Percentiles rank a stretch among this genome's conserved stretches.
Conservation (phyloP, 1,284 basidiomycete genomes). For the Melampsora larici-populina region DNA sequence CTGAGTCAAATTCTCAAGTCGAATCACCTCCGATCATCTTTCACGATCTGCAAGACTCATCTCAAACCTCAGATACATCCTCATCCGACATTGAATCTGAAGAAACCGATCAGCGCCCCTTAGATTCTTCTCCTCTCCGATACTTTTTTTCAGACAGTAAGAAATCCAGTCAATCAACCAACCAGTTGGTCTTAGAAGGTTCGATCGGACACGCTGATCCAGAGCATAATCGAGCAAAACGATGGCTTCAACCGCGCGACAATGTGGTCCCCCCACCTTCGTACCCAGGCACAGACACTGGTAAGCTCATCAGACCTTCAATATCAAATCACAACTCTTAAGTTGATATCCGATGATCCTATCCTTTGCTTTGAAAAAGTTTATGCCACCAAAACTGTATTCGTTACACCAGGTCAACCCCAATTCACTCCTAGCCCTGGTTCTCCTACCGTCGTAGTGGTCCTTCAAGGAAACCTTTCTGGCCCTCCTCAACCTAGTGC, state of each 20-base stretch:
- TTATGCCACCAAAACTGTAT: background rate
- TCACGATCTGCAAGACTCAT: too few species aligned
- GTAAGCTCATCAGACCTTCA: background rate
- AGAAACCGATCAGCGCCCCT: background rate
- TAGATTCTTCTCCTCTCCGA: background rate
- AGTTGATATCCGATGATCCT: background rate
- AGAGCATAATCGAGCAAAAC: background rate
- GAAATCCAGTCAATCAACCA: background rate
- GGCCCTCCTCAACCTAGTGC: background rate
- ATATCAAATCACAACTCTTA: background rate
- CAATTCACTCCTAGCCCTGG: background rate
- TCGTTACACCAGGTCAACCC: background rate
- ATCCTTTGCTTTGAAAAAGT: background rate
- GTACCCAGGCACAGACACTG: background rate
- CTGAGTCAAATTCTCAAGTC: too few species aligned
- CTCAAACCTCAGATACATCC: too few species aligned
- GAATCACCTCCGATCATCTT: too few species aligned
- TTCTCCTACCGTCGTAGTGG: background rate
- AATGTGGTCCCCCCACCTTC: background rate
- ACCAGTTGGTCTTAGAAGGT: background rate
- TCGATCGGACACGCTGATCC: background rate
- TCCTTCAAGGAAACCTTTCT: background rate
- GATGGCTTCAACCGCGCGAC: background rate
- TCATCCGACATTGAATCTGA: too few species aligned
- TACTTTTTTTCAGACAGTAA: background rate